Conservation (phyloP, 2,329 filamentous ascomycete genomes). For the Aspergillus amoenus region DNA sequence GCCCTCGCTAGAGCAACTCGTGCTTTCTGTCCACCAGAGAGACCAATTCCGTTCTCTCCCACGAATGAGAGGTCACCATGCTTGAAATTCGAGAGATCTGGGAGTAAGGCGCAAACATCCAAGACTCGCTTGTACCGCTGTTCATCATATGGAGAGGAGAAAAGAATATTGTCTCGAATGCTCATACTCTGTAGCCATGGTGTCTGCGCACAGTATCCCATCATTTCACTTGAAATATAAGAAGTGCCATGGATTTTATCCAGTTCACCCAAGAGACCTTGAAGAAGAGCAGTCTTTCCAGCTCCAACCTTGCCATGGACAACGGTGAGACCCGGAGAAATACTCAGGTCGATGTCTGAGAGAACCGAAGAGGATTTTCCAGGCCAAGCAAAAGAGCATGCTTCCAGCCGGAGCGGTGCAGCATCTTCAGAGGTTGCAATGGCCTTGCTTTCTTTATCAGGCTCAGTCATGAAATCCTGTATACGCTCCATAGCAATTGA, state of each 20-base stretch:
- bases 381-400: slow-evolving; percentile 78
- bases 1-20: slow-evolving; percentile 62
- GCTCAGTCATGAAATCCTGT: slow-evolving; percentile 82
- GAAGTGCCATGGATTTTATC: slow-evolving; percentile 54
- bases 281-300: slow-evolving; percentile 62
- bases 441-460: slow-evolving; percentile 71
- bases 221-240: slow-evolving; percentile 54
- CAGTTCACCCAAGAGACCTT: slow-evolving; percentile 60
- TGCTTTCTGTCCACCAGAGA: slow-evolving; percentile 62
- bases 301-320: slow-evolving; percentile 64
- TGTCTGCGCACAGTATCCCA: slow-evolving; percentile 65
- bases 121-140: slow-evolving; percentile 67
- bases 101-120: slow-evolving; percentile 61
- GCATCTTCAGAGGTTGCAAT: slow-evolving; percentile 27
- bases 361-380: slow-evolving; percentile 60
- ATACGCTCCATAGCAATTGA: slow-evolving; percentile 80
- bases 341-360: slow-evolving; percentile 53
- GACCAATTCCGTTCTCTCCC: slow-evolving; percentile 61
- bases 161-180: slow-evolving; percentile 67
- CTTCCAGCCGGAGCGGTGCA: slow-evolving; percentile 46
- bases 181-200: slow-evolving; percentile 71
- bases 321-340: slow-evolving; percentile 58
- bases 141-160: slow-evolving; percentile 67
- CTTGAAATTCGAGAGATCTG: slow-evolving; percentile 63
- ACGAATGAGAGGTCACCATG: slow-evolving; percentile 63